A percentile compares a stretch with the other conserved stretches of the same genome.
These are phyloP conservation scores for Sporothrix globosa DNA, from an alignment of 2,329 filamentous ascomycete genomes.

Conservation along the genomic window DNA sequence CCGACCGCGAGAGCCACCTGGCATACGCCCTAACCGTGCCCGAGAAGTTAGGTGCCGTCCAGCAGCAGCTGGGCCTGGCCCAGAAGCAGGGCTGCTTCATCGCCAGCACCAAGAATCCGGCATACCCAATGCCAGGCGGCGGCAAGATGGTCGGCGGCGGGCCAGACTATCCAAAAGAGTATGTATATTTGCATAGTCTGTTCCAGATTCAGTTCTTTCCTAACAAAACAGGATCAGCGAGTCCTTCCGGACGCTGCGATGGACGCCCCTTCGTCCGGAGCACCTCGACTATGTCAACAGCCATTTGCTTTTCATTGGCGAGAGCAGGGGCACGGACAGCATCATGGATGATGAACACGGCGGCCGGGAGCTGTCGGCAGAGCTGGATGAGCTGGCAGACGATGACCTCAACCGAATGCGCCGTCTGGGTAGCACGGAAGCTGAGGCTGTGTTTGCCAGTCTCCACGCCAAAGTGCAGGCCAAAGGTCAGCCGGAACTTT, in stretches of 20 bases:
- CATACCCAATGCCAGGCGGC: conserved; percentile 63
- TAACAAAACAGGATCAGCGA: conserved; percentile 33
- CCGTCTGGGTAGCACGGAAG: conserved; percentile 52
- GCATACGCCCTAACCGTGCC: conserved; percentile 80
- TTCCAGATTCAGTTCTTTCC: background rate
- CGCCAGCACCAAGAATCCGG: conserved; percentile 78
- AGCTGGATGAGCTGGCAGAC: conserved; percentile 73
- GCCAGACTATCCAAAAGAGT: conserved; percentile 73
- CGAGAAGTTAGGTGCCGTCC: conserved; percentile 68
- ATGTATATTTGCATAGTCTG: conserved; percentile 40
- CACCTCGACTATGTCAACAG: conserved; percentile 75
- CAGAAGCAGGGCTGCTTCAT: conserved; percentile 74
- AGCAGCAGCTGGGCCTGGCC: conserved; percentile 70
- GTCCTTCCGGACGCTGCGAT: conserved; percentile 68
- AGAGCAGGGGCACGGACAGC: conserved; percentile 60
- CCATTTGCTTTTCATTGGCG: conserved; percentile 79
- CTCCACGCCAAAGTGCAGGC: conserved; percentile 45
- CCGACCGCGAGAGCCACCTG: conserved; percentile 72
- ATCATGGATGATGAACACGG: conserved; percentile 62
- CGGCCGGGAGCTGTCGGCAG: conserved; percentile 66
- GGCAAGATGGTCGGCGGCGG: conserved; percentile 56
- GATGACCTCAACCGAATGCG: conserved; percentile 72
- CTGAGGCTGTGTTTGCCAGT: conserved; percentile 52
- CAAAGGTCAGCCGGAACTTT: conserved; percentile 15
- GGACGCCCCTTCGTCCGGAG: conserved; percentile 72